Evolutionary conservation across 2,329 filamentous ascomycete genomes (phyloP).

Genomic region (Penicillium sp.): DNA sequence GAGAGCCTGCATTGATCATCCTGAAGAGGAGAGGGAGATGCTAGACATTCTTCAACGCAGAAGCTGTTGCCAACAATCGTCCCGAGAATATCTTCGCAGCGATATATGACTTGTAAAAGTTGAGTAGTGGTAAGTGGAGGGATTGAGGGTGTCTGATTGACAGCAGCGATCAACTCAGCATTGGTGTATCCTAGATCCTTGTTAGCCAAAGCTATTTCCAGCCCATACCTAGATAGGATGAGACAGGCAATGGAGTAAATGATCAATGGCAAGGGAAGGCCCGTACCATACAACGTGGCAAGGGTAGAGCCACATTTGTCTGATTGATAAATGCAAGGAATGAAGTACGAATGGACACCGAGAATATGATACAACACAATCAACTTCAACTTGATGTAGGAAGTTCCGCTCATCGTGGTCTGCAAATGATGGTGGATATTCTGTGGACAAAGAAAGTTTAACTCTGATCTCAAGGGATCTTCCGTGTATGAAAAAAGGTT

Average conservation of each 20-base stretch:
- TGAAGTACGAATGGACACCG: slow-evolving; percentile 5
- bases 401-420: background rate
- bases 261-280: background rate
- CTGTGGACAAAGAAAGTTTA: no score
- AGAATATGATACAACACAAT: background rate
- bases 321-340: slow-evolving; percentile 18
- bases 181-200: slow-evolving; percentile 8
- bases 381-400: background rate
- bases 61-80: slow-evolving; percentile 13
- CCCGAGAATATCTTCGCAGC: slow-evolving; percentile 14
- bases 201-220: background rate
- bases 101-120: slow-evolving; percentile 16
- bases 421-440: background rate
- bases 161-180: slow-evolving; percentile 10
- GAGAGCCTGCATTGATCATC: slow-evolving; percentile 15
- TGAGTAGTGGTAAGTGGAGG: slow-evolving; percentile 8
- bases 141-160: slow-evolving; percentile 16
- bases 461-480: background rate
- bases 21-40: background rate
- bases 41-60: slow-evolving; percentile 13
- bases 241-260: no score
- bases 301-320: slow-evolving; percentile 19
- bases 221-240: background rate
- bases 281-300: slow-evolving; percentile 13
- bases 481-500: no score